These are phyloP conservation scores for Curvularia lunata DNA, from an alignment of 2,329 filamentous ascomycete species.

Conservation along the genomic window DNA sequence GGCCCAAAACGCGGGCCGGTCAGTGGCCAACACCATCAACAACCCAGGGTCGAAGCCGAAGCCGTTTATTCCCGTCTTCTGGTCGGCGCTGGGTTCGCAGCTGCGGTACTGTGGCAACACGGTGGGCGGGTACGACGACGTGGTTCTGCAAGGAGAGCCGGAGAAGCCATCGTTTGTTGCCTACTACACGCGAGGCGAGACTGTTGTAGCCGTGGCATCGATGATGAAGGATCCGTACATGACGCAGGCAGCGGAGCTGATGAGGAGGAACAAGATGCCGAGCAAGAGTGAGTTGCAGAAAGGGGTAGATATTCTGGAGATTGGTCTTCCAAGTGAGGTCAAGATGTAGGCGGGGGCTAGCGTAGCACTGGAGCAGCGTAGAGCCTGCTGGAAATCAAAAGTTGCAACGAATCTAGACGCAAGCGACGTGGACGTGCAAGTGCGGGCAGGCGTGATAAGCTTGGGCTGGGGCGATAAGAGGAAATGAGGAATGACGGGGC, in stretches of 20 bases:
- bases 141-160: constrained; percentile 77
- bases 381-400: background rate
- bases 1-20: constrained; percentile 87
- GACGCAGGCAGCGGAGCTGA: constrained; percentile 78
- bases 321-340: constrained; percentile 54
- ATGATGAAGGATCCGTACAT: constrained; percentile 85
- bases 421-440: background rate
- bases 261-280: constrained; percentile 82
- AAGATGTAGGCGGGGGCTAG: constrained; percentile 45
- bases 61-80: constrained; percentile 91
- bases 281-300: constrained; percentile 75
- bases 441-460: background rate
- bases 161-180: constrained; percentile 80
- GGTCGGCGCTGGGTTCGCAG: constrained; percentile 90
- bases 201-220: constrained; percentile 85
- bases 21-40: constrained; percentile 78
- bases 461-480: constrained; percentile 4
- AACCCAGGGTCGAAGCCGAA: constrained; percentile 67
- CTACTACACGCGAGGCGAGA: constrained; percentile 86
- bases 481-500: constrained; percentile 5
- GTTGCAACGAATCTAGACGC: background rate
- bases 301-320: constrained; percentile 59
- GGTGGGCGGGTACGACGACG: constrained; percentile 79
- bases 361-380: background rate
- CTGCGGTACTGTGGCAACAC: constrained; percentile 94